phyloP scores from a whole-genome alignment of 2,329 filamentous ascomycete species.

The Tolypocladium ophioglossoides region DNA sequence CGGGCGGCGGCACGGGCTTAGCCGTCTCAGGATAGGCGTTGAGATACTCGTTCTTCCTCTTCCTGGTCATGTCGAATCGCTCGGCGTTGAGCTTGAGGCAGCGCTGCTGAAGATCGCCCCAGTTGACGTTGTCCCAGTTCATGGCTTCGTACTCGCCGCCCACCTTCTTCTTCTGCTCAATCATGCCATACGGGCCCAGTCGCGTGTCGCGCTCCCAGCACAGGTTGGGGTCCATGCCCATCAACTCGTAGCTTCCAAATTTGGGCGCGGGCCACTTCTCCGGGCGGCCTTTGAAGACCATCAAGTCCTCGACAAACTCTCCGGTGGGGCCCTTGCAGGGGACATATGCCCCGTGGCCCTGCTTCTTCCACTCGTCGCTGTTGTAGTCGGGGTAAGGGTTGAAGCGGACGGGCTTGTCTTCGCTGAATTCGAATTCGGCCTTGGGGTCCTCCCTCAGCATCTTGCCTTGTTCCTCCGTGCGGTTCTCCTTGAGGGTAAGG shows the following conservation, averaged over 20 bases:
- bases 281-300: constrained; percentile 53
- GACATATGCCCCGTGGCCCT: constrained; percentile 46
- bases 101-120: constrained; percentile 58
- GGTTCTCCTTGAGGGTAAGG: constrained; percentile 29
- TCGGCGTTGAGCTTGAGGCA: constrained; percentile 57
- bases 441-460: constrained; percentile 22
- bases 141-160: constrained; percentile 25
- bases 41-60: constrained; percentile 31
- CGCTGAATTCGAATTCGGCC: constrained; percentile 27
- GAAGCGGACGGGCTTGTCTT: constrained; percentile 45
- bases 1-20: constrained; percentile 6
- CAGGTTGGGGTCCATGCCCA: constrained; percentile 51
- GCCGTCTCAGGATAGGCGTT: constrained; percentile 27
- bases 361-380: constrained; percentile 44
- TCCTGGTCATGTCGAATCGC: constrained; percentile 42
- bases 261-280: constrained; percentile 46
- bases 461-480: constrained; percentile 17
- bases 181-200: constrained; percentile 54
- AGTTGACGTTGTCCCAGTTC: constrained; percentile 56
- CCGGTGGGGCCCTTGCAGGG: constrained; percentile 57
- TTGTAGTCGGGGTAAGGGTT: constrained; percentile 66
- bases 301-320: constrained; percentile 46
- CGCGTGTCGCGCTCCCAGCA: constrained; percentile 62
- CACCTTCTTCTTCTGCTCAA: constrained; percentile 35
- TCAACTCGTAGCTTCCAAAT: constrained; percentile 51